These are phyloP conservation scores for Tuber brumale DNA, from an alignment of 495 filamentous ascomycete species.

Conservation along the genomic window DNA sequence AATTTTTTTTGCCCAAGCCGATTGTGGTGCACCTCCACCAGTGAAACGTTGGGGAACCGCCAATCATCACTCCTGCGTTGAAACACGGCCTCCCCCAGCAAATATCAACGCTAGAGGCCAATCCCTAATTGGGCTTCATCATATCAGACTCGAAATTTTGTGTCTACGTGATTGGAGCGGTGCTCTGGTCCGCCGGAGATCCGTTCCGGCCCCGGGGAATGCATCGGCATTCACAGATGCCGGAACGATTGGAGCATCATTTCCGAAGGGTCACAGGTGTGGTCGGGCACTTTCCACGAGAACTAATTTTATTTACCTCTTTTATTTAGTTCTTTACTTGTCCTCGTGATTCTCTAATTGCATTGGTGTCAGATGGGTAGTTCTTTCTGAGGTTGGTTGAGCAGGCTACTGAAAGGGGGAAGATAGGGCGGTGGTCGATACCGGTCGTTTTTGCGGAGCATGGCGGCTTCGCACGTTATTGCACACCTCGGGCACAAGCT, in stretches of 20 bases:
- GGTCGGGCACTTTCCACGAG: neutral
- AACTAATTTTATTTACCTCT: neutral
- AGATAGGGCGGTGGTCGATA: neutral
- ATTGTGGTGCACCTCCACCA: neutral
- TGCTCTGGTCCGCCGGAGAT: neutral
- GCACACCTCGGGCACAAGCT: neutral
- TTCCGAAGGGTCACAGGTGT: neutral
- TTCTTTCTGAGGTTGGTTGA: neutral
- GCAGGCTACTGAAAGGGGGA: neutral
- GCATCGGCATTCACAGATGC: neutral
- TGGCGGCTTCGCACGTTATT: neutral
- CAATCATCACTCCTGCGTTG: neutral
- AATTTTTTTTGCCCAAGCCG: neutral
- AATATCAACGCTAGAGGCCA: neutral
- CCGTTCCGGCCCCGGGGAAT: neutral
- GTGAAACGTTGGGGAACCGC: neutral
- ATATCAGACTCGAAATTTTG: neutral
- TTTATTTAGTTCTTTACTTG: neutral
- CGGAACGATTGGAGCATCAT: neutral
- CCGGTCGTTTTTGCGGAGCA: neutral
- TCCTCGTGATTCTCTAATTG: neutral
- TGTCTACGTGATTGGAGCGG: neutral
- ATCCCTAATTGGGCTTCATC: neutral
- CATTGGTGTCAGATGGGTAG: neutral
- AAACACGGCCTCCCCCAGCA: neutral